phyloP scores from a whole-genome alignment of 108 stramenopile species.

The Fistulifera solaris region DNA sequence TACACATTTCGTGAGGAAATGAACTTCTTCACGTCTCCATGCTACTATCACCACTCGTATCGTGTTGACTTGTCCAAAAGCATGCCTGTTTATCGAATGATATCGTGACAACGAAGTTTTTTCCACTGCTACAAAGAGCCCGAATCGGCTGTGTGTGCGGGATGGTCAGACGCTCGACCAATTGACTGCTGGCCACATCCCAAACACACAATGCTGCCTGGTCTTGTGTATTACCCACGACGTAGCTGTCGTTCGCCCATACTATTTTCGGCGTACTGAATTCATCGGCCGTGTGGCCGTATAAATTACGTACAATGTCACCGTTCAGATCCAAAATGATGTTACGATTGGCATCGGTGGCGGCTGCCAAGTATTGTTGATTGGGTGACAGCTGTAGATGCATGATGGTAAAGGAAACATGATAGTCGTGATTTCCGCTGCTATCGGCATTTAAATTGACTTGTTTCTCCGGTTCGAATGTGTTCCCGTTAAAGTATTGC shows the following conservation, averaged over 20 bases:
- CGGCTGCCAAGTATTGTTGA: constrained; percentile 57
- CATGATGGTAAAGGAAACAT: constrained; percentile 78
- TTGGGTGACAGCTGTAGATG: constrained; percentile 45
- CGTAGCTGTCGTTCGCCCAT: constrained; percentile 68
- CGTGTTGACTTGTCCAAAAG: constrained; percentile 30
- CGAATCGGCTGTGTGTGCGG: constrained; percentile 56
- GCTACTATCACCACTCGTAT: no score
- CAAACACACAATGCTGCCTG: constrained; percentile 60
- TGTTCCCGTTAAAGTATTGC: constrained; percentile 53
- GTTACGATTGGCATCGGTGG: constrained; percentile 75
- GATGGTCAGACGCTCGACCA: constrained; percentile 48
- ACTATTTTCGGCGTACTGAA: constrained; percentile 72
- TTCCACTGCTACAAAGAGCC: constrained; percentile 50
- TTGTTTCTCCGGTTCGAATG: constrained; percentile 37
- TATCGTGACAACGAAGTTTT: constrained; percentile 60
- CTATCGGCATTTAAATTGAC: constrained; percentile 49
- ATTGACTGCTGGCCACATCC: constrained; percentile 66
- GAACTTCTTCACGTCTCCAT: no score
- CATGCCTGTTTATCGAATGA: constrained; percentile 70
- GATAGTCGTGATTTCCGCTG: constrained; percentile 61
- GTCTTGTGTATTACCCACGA: constrained; percentile 74
- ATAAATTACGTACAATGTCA: constrained; percentile 62
- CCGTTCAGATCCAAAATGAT: constrained; percentile 59
- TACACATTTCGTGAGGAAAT: no score
- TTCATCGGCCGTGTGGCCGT: constrained; percentile 72